phyloP scores from a whole-genome alignment of 768 basidiomycete species.

The Porphyrellus cyaneotinctus region DNA sequence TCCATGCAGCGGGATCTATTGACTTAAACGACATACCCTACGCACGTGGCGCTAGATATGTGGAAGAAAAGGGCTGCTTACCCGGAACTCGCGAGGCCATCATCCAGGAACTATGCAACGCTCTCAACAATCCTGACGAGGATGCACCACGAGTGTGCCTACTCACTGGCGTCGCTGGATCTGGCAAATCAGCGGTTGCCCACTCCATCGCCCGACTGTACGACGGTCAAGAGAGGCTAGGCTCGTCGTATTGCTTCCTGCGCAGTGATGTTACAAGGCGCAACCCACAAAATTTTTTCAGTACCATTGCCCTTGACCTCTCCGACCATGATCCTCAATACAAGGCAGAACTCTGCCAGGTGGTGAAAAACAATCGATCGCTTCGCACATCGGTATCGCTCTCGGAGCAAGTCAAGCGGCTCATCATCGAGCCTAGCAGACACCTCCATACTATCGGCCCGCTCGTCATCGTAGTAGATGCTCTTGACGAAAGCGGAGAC shows the following conservation, averaged over 20 bases:
- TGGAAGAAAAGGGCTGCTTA: conserved; percentile 17
- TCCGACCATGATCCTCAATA: conserved; percentile 31
- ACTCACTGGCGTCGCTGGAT: conserved; percentile 27
- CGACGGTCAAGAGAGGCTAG: conserved; percentile 25
- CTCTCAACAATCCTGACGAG: conserved; percentile 11
- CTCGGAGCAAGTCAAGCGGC: conserved; percentile 25
- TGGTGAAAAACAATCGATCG: conserved; percentile 21
- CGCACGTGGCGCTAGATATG: conserved; percentile 22
- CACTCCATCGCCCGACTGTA: conserved; percentile 28
- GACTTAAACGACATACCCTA: conserved; percentile 23
- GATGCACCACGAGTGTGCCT: conserved; percentile 22
- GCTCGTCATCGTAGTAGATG: conserved; percentile 35
- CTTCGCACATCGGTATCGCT: conserved; percentile 17
- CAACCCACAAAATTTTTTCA: conserved; percentile 27
- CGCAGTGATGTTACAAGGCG: conserved; percentile 12
- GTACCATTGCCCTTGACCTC: conserved; percentile 33
- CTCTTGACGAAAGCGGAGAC: conserved; percentile 29
- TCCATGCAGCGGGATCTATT: conserved; percentile 8
- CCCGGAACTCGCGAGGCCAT: conserved; percentile 19
- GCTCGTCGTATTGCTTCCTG: conserved; percentile 32
- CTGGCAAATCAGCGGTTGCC: conserved; percentile 33
- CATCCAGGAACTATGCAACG: conserved; percentile 16
- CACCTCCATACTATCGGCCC: conserved; percentile 27
- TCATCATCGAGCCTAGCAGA: conserved; percentile 27
- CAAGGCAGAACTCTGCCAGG: conserved; percentile 11